Evolutionary conservation across 2,329 filamentous ascomycete species (phyloP), one percentile per base, ranked within the genome.

Genomic region (Metarhizium album): DNA sequence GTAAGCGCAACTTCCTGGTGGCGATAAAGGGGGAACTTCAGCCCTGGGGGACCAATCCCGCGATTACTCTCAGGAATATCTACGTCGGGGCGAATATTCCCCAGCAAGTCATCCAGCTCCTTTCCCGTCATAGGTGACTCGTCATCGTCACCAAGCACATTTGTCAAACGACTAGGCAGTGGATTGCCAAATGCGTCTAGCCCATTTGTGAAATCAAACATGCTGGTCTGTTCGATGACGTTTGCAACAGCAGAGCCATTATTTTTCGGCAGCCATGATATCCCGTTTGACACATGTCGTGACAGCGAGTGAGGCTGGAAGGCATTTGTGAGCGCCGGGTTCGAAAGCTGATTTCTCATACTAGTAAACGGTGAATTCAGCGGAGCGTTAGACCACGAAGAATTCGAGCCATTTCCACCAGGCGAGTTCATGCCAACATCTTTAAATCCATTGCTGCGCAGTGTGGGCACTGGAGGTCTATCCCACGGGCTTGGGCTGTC

Each of bases 1-100:
- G 83, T 80, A 29, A 95, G 71, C 6, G 88, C 89, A 66, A 91
- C 71, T 58, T 87, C 83, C 62, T 96, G 90, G 60, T 95, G 90
- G 45, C 84, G 80, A 69, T 93, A 89, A 8, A 96, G 72, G 0
- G 76, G 71, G 52, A 80, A 82, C 52, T 74, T 80, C 60, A 95
- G 77, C 1, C 76, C 83, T 42, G 77, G 74, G 0, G 88, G 88
- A 0, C 85, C 89, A 23, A 79, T 78, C 52, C 86, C 80, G 16
- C 84, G 77, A 48, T 82, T 74, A 50, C 83, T 75, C 27, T 74
- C 71, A 0, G 77, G 72, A 13, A 84, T 74, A 6, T 86, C 81
- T 59, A 81, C 75, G 58, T 90, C 87, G 0, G 86, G 83, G 22
- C 82, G 75, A 55, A 90, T 90, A 54, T 87, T 88, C 43, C 82